Evolutionary conservation across 2,329 filamentous ascomycete species (phyloP).

Genomic region (Neoarthrinium moseri): DNA sequence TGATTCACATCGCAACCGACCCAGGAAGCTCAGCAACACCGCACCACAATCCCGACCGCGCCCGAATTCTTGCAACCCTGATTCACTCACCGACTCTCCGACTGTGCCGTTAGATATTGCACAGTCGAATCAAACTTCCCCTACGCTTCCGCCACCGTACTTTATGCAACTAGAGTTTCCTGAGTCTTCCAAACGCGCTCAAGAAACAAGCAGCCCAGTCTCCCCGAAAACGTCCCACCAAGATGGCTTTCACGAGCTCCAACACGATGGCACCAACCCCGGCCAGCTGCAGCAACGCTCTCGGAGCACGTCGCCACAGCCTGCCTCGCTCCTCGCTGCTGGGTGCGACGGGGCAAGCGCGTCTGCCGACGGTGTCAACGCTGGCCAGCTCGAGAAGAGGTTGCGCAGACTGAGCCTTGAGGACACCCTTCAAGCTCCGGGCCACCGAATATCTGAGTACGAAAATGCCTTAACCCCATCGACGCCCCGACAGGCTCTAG

Average conservation of each 20-base stretch:
- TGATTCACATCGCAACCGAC: too few species aligned
- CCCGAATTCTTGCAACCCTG: too few species aligned
- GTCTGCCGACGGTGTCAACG: conserved; percentile 33
- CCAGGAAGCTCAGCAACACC: too few species aligned
- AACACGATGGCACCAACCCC: conserved; percentile 39
- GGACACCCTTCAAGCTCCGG: conserved; percentile 32
- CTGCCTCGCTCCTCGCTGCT: conserved; percentile 25
- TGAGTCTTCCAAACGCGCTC: conserved; percentile 28
- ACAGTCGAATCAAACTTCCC: conserved; percentile 43
- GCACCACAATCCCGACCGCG: too few species aligned
- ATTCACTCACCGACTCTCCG: conserved; percentile 21
- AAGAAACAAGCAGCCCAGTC: conserved; percentile 29
- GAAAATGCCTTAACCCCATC: conserved; percentile 55
- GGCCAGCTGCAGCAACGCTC: conserved; percentile 30
- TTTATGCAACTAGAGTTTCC: conserved; percentile 65
- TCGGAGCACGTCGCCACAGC: conserved; percentile 35
- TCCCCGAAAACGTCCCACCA: conserved; percentile 39
- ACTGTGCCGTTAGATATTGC: conserved; percentile 52
- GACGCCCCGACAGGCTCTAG: conserved; percentile 45
- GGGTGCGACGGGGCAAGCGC: conserved; percentile 14
- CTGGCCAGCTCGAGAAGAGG: conserved; percentile 45
- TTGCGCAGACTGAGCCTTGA: conserved; percentile 52
- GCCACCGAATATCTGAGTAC: conserved; percentile 58
- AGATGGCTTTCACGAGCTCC: conserved; percentile 52
- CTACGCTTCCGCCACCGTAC: conserved; percentile 38